Conservation (phyloP, 768 basidiomycete species). For the Coprinopsis cinerea region DNA sequence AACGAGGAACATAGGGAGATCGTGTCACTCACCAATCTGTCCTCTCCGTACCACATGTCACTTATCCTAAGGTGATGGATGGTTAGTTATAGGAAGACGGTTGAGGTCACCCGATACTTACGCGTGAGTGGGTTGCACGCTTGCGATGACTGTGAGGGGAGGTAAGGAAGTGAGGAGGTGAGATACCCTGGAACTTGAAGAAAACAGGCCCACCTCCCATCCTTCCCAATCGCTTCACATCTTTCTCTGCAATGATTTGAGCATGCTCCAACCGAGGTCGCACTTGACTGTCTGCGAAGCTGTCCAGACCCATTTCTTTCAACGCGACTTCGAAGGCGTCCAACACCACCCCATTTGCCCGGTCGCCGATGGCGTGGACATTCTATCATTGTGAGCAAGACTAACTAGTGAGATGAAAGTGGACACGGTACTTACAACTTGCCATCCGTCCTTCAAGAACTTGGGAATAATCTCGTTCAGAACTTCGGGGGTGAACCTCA, state of each 20-base stretch:
- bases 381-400: slow-evolving; percentile 45
- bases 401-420: background rate
- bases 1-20: background rate
- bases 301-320: slow-evolving; percentile 16
- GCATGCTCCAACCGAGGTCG: slow-evolving; percentile 90
- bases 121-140: slow-evolving; percentile 92
- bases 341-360: slow-evolving; percentile 76
- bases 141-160: slow-evolving; percentile 67
- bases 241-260: slow-evolving; percentile 72
- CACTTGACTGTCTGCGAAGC: slow-evolving; percentile 37
- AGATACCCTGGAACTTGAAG: background rate
- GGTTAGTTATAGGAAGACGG: background rate
- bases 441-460: slow-evolving; percentile 74
- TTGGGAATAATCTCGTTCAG: slow-evolving; percentile 49
- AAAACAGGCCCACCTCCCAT: slow-evolving; percentile 6
- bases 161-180: background rate
- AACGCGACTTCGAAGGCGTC: slow-evolving; percentile 76
- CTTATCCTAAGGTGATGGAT: slow-evolving; percentile 48
- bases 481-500: slow-evolving; percentile 51
- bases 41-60: slow-evolving; percentile 91
- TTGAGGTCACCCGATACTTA: slow-evolving; percentile 30
- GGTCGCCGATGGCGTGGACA: slow-evolving; percentile 85
- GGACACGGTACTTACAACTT: slow-evolving; percentile 55
- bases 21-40: slow-evolving; percentile 48
- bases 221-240: slow-evolving; percentile 51